Evolutionary conservation across 139 green algal genomes (phyloP), one percentile per base, ranked within the genome.

Genomic region (Tetraselmis striata): DNA sequence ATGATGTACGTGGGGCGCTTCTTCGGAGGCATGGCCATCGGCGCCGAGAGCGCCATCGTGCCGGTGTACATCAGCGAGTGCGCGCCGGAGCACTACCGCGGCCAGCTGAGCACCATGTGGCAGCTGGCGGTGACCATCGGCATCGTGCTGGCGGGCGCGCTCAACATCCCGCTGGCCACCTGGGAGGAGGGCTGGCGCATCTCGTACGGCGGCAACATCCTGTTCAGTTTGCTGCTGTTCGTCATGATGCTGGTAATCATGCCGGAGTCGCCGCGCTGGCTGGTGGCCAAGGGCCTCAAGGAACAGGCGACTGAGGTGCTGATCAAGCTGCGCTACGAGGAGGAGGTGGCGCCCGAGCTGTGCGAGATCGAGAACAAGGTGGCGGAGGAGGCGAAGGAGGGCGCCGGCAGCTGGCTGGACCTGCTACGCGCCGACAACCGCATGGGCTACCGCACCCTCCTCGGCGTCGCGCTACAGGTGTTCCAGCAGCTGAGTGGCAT

Each of bases 401-500:
- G 45, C 45, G 45, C 5, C 11, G 45, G 45, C 18, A 67, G 11
- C 45, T 67, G 45, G 45, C 45, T 67, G 11, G 45, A 67, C 45
- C 45, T 67, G 18, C 45, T 67, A 67, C 45, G 45, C 18, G 11
- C 45, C 45, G 45, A 67, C 5, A 67, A 67, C 45, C 45, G 45
- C 18, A 67, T 67, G 45, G 45, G 45, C 45, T 67, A 67, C 45
- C 45, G 45, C 18, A 67, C 45, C 11, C 45, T 77, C 28, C 30
- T 76, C 80, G 85, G 87, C 2, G 78, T 95, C 2, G 92, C 88
- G 5, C 78, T 95, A 32, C 92, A 95, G 80, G 83, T 94, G 0
- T 82, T 95, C 67, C 92, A 96, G 86, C 92, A 96, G 82, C 81
- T 93, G 24, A 82, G 76, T 0, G 92, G 90, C n/a, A 96, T 96